A percentile compares a stretch with the other conserved stretches of the same genome.
These are phyloP conservation scores for Cytidiella melzeri DNA, from an alignment of 768 basidiomycete species.

Conservation along the genomic window DNA sequence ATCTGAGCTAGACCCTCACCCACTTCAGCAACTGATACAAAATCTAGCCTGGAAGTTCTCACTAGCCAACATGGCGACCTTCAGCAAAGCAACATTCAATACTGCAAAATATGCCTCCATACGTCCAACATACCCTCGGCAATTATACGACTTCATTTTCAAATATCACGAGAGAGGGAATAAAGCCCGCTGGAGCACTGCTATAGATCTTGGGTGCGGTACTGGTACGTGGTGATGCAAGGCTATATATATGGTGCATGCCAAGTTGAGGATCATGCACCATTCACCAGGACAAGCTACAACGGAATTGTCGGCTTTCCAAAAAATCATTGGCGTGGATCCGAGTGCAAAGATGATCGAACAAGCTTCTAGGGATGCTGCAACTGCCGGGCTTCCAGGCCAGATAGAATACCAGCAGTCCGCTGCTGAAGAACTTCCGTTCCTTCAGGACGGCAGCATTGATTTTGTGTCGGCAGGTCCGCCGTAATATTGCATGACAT, in stretches of 20 bases:
- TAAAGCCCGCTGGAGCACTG: slow-evolving; percentile 43
- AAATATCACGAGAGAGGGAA: slow-evolving; percentile 41
- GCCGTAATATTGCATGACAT: slow-evolving; percentile 14
- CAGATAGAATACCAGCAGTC: slow-evolving; percentile 33
- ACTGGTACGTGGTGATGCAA: slow-evolving; percentile 51
- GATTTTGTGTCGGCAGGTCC: slow-evolving; percentile 66
- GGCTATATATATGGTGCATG: background rate
- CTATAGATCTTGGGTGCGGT: slow-evolving; percentile 78
- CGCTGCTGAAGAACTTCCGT: slow-evolving; percentile 49
- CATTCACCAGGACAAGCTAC: slow-evolving; percentile 61
- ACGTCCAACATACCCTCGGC: slow-evolving; percentile 67
- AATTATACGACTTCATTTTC: slow-evolving; percentile 59
- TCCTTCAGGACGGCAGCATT: slow-evolving; percentile 44
- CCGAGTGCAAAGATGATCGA: slow-evolving; percentile 68
- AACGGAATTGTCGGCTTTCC: slow-evolving; percentile 47
- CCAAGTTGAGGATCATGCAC: background rate
- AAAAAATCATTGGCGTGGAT: slow-evolving; percentile 64
- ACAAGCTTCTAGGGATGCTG: slow-evolving; percentile 32
- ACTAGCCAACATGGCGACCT: slow-evolving; percentile 89
- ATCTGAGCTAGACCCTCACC: too few relatives aligned
- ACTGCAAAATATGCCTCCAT: slow-evolving; percentile 59
- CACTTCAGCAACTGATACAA: too few relatives aligned
- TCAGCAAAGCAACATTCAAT: slow-evolving; percentile 66
- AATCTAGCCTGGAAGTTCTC: too few relatives aligned
- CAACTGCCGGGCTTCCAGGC: slow-evolving; percentile 9